Conservation (phyloP, 2,329 filamentous ascomycete genomes). For the Endoconidiophora laricicola region DNA sequence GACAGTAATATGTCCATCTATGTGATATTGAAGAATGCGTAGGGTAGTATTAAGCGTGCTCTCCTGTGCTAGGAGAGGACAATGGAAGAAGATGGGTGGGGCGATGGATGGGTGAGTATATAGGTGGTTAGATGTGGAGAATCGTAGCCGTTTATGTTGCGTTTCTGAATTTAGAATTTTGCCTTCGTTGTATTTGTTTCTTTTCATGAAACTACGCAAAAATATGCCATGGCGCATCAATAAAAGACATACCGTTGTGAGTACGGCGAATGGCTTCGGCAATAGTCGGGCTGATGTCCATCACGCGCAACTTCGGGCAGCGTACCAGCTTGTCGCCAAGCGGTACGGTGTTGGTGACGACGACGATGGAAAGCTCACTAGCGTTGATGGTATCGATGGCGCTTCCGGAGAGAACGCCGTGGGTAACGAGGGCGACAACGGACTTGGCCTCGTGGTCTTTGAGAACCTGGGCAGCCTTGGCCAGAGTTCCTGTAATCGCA, state of each 20-base stretch:
- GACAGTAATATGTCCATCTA: too few species aligned
- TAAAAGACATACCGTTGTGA: constrained; percentile 38
- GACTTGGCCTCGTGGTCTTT: constrained; percentile 74
- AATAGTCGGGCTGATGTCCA: constrained; percentile 76
- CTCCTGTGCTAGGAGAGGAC: too few species aligned
- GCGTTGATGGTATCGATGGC: constrained; percentile 76
- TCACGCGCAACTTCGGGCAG: constrained; percentile 70
- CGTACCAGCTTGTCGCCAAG: constrained; percentile 56
- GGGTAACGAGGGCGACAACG: constrained; percentile 88
- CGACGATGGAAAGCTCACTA: constrained; percentile 58
- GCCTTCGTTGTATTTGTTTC: not conserved
- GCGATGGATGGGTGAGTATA: too few species aligned
- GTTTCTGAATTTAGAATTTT: not conserved
- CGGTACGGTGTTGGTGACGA: constrained; percentile 62
- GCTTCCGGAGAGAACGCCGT: constrained; percentile 77
- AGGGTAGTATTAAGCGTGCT: too few species aligned
- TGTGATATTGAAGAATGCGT: too few species aligned
- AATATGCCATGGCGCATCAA: not conserved
- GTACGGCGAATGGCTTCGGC: constrained; percentile 54
- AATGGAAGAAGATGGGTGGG: not conserved
- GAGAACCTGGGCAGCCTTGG: constrained; percentile 78
- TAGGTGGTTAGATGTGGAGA: not conserved
- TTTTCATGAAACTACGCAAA: not conserved
- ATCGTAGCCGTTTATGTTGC: not conserved
- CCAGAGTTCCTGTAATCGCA: constrained; percentile 20